These are phyloP conservation scores for Dactylellina cionopaga DNA, from an alignment of 2,329 filamentous ascomycete genomes.

Conservation along the genomic window DNA sequence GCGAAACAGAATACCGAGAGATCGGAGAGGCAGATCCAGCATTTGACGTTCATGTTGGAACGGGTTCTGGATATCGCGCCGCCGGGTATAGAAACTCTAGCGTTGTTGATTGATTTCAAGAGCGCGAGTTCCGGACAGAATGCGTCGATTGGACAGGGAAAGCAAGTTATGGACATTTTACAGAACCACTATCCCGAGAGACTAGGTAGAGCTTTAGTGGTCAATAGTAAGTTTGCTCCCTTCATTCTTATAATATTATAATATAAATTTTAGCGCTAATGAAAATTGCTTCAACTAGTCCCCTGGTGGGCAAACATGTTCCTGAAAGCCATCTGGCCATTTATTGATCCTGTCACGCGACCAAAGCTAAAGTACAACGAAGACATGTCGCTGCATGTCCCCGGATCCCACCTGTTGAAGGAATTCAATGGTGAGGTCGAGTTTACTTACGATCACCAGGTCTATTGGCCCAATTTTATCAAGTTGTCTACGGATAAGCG, in stretches of 20 bases:
- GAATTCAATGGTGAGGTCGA: constrained; percentile 80
- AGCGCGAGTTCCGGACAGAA: constrained; percentile 78
- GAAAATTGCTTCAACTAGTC: constrained; percentile 65
- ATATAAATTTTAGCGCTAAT: not conserved
- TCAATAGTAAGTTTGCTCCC: constrained; percentile 73
- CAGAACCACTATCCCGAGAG: constrained; percentile 97
- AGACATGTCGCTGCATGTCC: constrained; percentile 83
- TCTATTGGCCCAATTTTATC: constrained; percentile 88
- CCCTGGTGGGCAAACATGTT: constrained; percentile 89
- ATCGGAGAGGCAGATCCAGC: constrained; percentile 86
- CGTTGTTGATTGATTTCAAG: constrained; percentile 91
- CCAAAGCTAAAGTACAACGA: constrained; percentile 99
- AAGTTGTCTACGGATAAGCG: constrained; percentile 74
- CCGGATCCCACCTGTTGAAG: constrained; percentile 81
- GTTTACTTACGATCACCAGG: constrained; percentile 88
- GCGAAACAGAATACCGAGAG: constrained; percentile 91
- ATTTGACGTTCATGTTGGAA: constrained; percentile 96
- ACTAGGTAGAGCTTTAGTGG: constrained; percentile 85
- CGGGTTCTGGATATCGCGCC: constrained; percentile 87
- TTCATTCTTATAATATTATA: not conserved
- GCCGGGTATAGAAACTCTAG: constrained; percentile 83
- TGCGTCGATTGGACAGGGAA: constrained; percentile 78
- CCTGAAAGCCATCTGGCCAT: constrained; percentile 94
- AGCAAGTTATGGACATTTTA: constrained; percentile 87
- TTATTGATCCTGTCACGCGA: constrained; percentile 92